Evolutionary conservation across 2,329 filamentous ascomycete genomes (phyloP), one percentile per base, ranked within the genome.

Genomic region (Fusarium anguioides): DNA sequence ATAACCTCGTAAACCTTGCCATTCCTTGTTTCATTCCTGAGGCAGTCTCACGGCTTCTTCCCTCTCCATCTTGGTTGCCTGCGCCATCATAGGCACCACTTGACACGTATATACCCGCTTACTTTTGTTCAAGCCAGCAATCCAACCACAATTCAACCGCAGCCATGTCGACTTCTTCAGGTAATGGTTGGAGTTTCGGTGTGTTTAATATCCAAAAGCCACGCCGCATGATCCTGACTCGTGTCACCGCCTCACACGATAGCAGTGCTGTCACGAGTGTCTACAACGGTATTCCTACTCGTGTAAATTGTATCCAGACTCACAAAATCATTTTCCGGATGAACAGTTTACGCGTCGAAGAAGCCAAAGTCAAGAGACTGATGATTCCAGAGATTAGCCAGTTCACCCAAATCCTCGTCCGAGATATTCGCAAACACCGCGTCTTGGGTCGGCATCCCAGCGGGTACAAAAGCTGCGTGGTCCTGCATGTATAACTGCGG

Each of bases 341-440:
- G 29, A 10, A n/a, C n/a, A 10, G 3, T 39, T 31, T 51, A 60
- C 15, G 54, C 24, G 45, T 62, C 45, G 20, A 76, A 70, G 20
- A 78, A 78, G 44, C 70, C 61, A 35, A 78, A 69, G 44, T 78
- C 74, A 40, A 79, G 61, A 21, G 72, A 75, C 57, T 76, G 72
- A 36, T 77, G 77, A 42, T 78, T 73, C 77, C 76, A 79, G 21
- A 78, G 50, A 8, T 62, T 67, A 6, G 75, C 75, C 52, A 79
- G 47, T 8, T 77, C 73, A 12, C 76, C 76, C 23, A 78, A 67
- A n/a, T 77, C 74, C 20, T 72, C 67, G n/a, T 76, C 74, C 4
- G 75, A 73, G 21, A 77, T 75, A 35, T 69, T 66, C 8, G 69
- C 72, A 42, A 77, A 75, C 7, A 61, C 42, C 47, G 55, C n/a